phyloP scores from a whole-genome alignment of 2,329 filamentous ascomycete species.

The Pseudopithomyces maydicus region DNA sequence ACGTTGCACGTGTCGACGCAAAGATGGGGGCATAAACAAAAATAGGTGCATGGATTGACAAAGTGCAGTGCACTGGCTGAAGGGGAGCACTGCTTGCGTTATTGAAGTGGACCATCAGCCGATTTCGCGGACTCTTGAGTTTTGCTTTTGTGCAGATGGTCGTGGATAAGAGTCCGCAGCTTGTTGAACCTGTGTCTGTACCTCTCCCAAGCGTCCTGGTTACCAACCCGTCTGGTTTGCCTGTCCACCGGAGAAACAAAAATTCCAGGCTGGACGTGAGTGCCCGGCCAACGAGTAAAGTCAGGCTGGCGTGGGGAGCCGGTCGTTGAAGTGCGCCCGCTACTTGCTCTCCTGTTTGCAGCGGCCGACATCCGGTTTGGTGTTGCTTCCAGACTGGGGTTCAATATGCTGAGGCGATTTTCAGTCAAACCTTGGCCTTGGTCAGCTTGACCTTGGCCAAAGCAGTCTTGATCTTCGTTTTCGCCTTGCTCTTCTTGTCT shows the following conservation, averaged over 20 bases:
- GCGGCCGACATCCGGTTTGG: constrained; percentile 3
- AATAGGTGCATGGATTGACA: neutral
- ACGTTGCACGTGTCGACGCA: neutral
- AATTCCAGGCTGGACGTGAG: constrained; percentile 28
- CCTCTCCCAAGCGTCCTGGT: constrained; percentile 27
- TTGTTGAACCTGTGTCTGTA: constrained; percentile 19
- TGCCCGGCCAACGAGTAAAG: constrained; percentile 25
- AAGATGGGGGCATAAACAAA: constrained; percentile 1
- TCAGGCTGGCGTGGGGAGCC: constrained; percentile 12
- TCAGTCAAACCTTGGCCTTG: neutral
- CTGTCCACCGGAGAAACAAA: constrained; percentile 17
- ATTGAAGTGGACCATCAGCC: neutral
- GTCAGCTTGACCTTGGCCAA: neutral
- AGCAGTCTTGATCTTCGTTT: neutral
- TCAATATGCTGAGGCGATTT: neutral
- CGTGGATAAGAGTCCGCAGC: constrained; percentile 8
- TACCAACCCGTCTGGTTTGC: neutral
- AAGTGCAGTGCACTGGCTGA: neutral
- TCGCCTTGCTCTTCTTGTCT: neutral
- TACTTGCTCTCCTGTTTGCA: neutral
- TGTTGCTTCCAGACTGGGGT: neutral
- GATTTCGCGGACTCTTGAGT: neutral
- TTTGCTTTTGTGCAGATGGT: neutral
- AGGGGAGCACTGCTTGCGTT: neutral
- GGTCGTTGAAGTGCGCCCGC: neutral